Base-by-base conservation (phyloP, 495 filamentous ascomycete genomes). In the Lasiosphaeria ovina region DNA sequence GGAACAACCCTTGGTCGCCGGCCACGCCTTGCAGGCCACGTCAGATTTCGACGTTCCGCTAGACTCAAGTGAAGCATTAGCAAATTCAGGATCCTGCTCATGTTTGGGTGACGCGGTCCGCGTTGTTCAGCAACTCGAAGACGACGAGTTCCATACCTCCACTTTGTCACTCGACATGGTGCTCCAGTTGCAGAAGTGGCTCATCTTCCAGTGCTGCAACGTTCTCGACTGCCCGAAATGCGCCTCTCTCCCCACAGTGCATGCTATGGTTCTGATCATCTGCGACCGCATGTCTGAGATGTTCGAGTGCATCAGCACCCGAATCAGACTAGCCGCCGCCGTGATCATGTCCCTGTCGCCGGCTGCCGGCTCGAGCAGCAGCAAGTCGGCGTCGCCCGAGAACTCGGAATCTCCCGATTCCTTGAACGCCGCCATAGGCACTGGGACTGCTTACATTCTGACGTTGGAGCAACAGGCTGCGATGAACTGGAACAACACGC, bases 271-370 rank as follows among this genome's bases (percentile, higher is more conserved):
- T n/a, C 54, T 62, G 4, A 58, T 62, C 55, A 36, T 62, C 36
- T 62, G 60, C 54, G 60, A 62, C 34, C 49, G 60, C 0, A 48
- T 62, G 36, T 54, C 60, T 11, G 60, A 62, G 54, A 62, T 62
- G 60, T 54, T 57, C 16, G 48, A 62, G 49, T 62, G 60, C 42
- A 62, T 62, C 12, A 54, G 58, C 32, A 32, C 14, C 9, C 54
- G 60, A 24, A 57, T 62, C 55, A 58, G 40, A 42, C 38, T 54
- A 6, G 32, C 55, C 11, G 4, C 9, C 50, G 36, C 7, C 57
- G 38, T 52, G 17, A 35, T 47, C 12, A 47, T n/a, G 44, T 11
- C 12, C 4, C 44, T 47, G 24, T 24, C 24, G 44, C 44, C 44
- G 11, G 4, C 4, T n/a, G 11, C 12, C 8, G 38, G 14, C 38